Percentiles rank a stretch among this genome's conserved stretches.
Evolutionary conservation across 2,329 filamentous ascomycete species (phyloP).

Genomic region (Coniochaeta prunicola): DNA sequence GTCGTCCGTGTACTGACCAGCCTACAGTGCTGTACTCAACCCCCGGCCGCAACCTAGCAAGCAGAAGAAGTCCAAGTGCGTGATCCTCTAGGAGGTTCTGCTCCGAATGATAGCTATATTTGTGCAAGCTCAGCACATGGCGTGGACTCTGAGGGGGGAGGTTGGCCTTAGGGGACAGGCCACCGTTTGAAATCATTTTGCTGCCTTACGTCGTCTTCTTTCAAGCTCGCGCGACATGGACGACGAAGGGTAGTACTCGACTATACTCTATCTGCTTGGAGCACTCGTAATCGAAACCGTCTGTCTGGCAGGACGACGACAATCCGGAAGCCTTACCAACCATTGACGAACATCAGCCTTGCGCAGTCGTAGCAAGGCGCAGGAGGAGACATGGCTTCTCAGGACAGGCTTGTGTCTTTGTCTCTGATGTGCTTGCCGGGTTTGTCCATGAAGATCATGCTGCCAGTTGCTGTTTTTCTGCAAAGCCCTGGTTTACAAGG

Average conservation of each 20-base stretch:
- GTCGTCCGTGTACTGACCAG: conserved; percentile 9
- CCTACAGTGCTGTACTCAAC: conserved; percentile 60
- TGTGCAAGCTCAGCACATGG: neutral
- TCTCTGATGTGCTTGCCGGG: neutral
- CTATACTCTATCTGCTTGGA: too few species aligned
- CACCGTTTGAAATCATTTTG: neutral
- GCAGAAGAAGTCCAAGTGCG: conserved; percentile 61
- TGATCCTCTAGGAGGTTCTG: conserved; percentile 47
- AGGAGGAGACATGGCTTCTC: neutral
- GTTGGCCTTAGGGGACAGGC: too few species aligned
- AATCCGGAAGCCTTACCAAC: neutral
- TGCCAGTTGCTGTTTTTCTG: conserved; percentile 14
- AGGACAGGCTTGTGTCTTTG: neutral
- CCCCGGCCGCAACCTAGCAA: conserved; percentile 52
- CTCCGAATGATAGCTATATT: neutral
- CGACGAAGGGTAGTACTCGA: too few species aligned
- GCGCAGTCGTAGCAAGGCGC: neutral
- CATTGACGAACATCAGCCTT: neutral
- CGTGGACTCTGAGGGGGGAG: too few species aligned
- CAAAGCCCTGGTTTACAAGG: conserved; percentile 14
- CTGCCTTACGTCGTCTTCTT: neutral
- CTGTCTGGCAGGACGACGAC: neutral
- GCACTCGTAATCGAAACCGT: neutral
- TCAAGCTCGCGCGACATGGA: neutral
- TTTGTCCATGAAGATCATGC: neutral